phyloP scores from a whole-genome alignment of 495 filamentous ascomycete genomes.

The Penicillium simplicissimum region DNA sequence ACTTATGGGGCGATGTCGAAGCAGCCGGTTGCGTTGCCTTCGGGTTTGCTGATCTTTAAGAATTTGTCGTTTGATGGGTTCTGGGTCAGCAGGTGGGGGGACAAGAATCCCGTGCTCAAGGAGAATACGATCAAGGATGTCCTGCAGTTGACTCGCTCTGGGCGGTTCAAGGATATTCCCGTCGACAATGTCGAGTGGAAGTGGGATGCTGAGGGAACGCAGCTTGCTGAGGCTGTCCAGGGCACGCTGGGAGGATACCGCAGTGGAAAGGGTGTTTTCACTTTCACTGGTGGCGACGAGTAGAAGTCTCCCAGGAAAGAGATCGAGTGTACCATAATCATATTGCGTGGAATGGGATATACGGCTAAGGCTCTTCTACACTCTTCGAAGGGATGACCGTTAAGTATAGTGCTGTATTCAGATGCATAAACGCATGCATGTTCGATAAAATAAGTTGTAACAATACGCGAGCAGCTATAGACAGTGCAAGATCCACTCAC shows the following conservation, averaged over 20 bases:
- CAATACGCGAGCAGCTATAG: not conserved
- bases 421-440: not conserved
- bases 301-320: not conserved
- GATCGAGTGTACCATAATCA: conserved; percentile 16
- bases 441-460: not conserved
- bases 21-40: conserved; percentile 75
- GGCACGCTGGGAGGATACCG: conserved; percentile 78
- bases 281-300: conserved; percentile 60
- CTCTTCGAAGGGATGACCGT: not conserved
- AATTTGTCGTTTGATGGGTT: conserved; percentile 85
- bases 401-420: not conserved
- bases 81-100: conserved; percentile 90
- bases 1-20: conserved; percentile 96
- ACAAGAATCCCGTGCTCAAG: conserved; percentile 72
- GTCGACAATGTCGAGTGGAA: conserved; percentile 77
- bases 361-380: not conserved
- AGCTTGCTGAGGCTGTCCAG: conserved; percentile 64
- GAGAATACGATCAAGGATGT: conserved; percentile 78
- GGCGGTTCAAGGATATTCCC: conserved; percentile 80
- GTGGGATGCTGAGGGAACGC: conserved; percentile 68
- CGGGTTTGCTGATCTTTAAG: conserved; percentile 85
- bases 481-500: conserved; percentile 7
- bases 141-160: conserved; percentile 67
- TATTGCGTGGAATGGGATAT: not conserved
- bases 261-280: conserved; percentile 85